Evolutionary conservation across 805 yeast genomes (phyloP), one percentile per base, ranked within the genome.

Genomic region (Saccharomyces mikatae): DNA sequence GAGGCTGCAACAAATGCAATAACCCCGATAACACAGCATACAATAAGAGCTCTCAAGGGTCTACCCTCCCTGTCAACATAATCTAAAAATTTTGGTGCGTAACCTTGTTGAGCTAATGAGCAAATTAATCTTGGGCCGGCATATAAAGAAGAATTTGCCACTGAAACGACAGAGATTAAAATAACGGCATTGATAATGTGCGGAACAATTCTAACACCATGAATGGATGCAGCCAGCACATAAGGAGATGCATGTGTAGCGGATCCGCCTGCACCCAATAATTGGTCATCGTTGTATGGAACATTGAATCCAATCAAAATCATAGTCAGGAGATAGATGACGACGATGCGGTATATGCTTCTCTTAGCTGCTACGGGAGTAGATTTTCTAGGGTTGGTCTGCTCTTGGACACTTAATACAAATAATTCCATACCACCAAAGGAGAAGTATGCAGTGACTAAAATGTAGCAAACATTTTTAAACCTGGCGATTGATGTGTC

Each of bases 121-220:
- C 81, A 82, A 52, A 86, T 65, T 9, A 89, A 76, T 76, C 92
- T 79, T 50, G 90, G 84, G 57, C 84, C 79, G n/a, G 85, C 87
- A 66, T 78, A 86, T 46, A 85, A 80, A 1, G 90, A 81, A 26
- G 89, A 81, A 74, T 86, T 86, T 60, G 89, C 90, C 52, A 86
- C 91, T 6, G 90, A 85, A 53, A 84, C 70, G 28, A 86, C 89
- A 3, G 91, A 83, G 55, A 86, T 69, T 72, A 86, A 74, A 60
- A 86, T 84, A 47, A 86, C 89, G 22, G 82, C 88, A 66, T 86
- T 86, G 74, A 86, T 84, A 58, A 86, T 80, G 52, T 84, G 81
- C 51, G 91, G 91, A 50, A 85, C 76, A 46, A 81, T 86, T 50
- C 72, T 73, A 59, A 86, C 81, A 61, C 86, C 84, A 29, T 80